Evolutionary conservation across 225 moss, liverwort and hornwort genomes (phyloP), one percentile per base, ranked within the genome.

Genomic region (Lunularia cruciata): DNA sequence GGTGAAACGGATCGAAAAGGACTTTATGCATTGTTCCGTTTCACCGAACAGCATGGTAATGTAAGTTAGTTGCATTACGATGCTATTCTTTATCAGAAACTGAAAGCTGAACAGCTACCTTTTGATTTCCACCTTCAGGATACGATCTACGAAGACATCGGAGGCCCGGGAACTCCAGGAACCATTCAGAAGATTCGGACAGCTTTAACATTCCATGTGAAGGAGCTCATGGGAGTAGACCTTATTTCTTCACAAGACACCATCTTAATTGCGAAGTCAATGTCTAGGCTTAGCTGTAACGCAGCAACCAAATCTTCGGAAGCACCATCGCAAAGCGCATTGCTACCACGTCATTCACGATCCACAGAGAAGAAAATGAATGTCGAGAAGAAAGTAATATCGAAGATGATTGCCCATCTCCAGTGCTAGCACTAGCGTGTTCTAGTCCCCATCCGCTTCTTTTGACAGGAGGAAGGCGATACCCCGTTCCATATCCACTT

Each of bases 171-270:
- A 22, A 83, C 79, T 5, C 79, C 79, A 1, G 63, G 76, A 9
- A 83, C 73, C 40, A 16, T 83, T 6, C 79, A 83, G 65, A 79
- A 68, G 25, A 53, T 83, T 33, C 69, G 83, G 16, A 71, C 83
- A 12, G 83, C 70, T 0, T 55, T 83, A 38, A 68, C 42, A 12
- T 83, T 59, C 43, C 70, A 56, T 37, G 73, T 79, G 33, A 83
- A 83, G 33, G 83, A 83, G 31, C 23, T 71, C 8, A 33, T 83
- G 14, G 73, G 79, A 26, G 6, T 70, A 26, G 73, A 83, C 32
- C 70, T 83, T 53, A 79, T 83, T 9, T 22, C 22, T 14, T 60
- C 79, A 34, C 65, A 72, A 20, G 76, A 83, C 48, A 59, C 46
- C 18, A 48, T 45, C 31, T 73, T 79, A 15, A 68, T 77, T 2